A percentile compares a stretch with the other conserved stretches of the same genome.
Evolutionary conservation across 441 rosid genomes (phyloP).

Genomic region (Pelargonium citronellum): DNA sequence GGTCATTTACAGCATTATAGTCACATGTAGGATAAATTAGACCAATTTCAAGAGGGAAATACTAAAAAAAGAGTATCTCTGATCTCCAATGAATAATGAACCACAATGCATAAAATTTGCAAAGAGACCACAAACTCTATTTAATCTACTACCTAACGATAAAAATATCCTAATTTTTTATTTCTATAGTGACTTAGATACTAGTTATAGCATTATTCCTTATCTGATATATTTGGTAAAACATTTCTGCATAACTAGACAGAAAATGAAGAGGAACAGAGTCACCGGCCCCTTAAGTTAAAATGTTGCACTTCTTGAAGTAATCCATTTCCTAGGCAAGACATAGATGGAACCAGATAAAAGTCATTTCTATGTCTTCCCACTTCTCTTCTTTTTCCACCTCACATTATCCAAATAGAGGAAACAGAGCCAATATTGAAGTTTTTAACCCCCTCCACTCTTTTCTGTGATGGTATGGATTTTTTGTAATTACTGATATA

Average conservation of each 20-base stretch:
- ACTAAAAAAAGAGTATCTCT: not conserved
- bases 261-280: not conserved
- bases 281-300: not conserved
- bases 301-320: not conserved
- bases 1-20: not conserved
- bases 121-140: not conserved
- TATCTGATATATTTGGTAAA: not conserved
- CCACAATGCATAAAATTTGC: not conserved
- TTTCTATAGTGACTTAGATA: not conserved
- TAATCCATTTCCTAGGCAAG: not conserved
- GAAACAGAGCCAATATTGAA: too few relatives aligned
- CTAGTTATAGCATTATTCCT: not conserved
- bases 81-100: not conserved
- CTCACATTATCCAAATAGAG: too few relatives aligned
- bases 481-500: too few relatives aligned
- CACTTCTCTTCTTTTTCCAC: not conserved
- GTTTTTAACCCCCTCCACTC: too few relatives aligned
- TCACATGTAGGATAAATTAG: not conserved
- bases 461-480: too few relatives aligned
- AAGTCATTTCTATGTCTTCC: not conserved
- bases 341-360: not conserved
- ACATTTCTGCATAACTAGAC: not conserved
- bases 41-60: not conserved
- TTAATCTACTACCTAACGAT: not conserved
- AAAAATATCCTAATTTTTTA: not conserved